Evolutionary conservation across 2,329 filamentous ascomycete genomes (phyloP).

Genomic region (Westerdykella ornata): DNA sequence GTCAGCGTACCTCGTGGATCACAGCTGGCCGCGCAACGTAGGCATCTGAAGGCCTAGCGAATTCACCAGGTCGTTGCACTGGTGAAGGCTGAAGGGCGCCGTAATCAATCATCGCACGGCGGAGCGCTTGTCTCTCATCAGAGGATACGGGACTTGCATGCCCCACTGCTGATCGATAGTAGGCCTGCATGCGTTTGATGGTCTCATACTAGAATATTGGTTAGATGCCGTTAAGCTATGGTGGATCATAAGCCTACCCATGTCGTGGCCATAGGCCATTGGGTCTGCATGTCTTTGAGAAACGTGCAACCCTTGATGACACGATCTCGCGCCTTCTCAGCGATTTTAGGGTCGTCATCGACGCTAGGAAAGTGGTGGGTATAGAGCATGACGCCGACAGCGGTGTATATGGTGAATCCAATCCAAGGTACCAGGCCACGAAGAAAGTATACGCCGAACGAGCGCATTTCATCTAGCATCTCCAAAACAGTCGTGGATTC

Average conservation of each 20-base stretch:
- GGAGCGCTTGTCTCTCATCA: conserved; percentile 34
- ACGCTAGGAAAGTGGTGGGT: conserved; percentile 34
- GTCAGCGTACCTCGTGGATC: neutral
- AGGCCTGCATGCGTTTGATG: conserved; percentile 40
- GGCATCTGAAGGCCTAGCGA: neutral
- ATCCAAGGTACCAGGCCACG: conserved; percentile 39
- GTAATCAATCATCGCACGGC: conserved; percentile 38
- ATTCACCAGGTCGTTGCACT: conserved; percentile 30
- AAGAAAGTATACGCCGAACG: conserved; percentile 37
- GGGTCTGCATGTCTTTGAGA: conserved; percentile 37
- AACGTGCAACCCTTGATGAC: conserved; percentile 36
- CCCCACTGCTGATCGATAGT: conserved; percentile 32
- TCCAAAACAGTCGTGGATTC: conserved; percentile 35
- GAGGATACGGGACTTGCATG: conserved; percentile 33
- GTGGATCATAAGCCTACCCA: conserved; percentile 23
- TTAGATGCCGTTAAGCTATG: accelerated
- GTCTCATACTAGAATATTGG: conserved; percentile 32
- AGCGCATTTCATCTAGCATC: conserved; percentile 39
- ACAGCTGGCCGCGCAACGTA: neutral
- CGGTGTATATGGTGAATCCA: conserved; percentile 39
- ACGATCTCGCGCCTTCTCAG: conserved; percentile 27
- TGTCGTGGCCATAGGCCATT: conserved; percentile 39
- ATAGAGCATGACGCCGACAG: conserved; percentile 38
- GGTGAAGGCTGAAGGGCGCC: conserved; percentile 37
- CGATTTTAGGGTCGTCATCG: conserved; percentile 31